phyloP scores from a whole-genome alignment of 371 early-diverging fungal genomes.

The Circinella umbellata region DNA sequence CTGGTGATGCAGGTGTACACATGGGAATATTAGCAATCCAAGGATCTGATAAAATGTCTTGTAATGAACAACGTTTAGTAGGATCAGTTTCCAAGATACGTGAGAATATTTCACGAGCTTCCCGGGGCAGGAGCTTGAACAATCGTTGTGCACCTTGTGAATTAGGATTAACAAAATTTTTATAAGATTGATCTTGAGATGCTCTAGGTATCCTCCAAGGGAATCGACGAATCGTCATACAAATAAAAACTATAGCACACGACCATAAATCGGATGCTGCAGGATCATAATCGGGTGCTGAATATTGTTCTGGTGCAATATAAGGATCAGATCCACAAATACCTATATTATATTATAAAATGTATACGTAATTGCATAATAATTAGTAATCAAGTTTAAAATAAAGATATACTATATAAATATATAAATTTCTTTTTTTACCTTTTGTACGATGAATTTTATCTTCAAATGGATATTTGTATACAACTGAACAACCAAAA shows the following conservation, averaged over 20 bases:
- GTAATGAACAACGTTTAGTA: constrained; percentile 43
- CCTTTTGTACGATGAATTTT: constrained; percentile 30
- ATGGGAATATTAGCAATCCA: constrained; percentile 60
- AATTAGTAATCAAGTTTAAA: neutral
- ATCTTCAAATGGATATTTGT: constrained; percentile 66
- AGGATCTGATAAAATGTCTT: constrained; percentile 47
- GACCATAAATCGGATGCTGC: constrained; percentile 74
- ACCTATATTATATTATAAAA: constrained; percentile 23
- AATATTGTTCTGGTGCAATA: constrained; percentile 64
- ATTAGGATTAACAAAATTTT: constrained; percentile 39
- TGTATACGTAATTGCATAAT: no score
- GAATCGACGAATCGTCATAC: constrained; percentile 69
- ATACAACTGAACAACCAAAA: constrained; percentile 90
- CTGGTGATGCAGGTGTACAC: constrained; percentile 44
- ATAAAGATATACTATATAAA: no score
- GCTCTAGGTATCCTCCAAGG: constrained; percentile 66
- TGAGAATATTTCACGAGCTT: constrained; percentile 40
- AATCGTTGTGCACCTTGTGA: constrained; percentile 46
- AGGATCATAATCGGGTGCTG: constrained; percentile 58
- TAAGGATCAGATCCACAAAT: constrained; percentile 65
- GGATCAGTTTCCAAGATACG: constrained; percentile 59
- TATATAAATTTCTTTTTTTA: constrained; percentile 5
- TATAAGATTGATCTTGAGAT: constrained; percentile 49
- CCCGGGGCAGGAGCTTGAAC: constrained; percentile 51
- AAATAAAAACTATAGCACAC: constrained; percentile 70